Conservation (phyloP, 1,284 basidiomycete genomes). For the Chalciporus sp. region DNA sequence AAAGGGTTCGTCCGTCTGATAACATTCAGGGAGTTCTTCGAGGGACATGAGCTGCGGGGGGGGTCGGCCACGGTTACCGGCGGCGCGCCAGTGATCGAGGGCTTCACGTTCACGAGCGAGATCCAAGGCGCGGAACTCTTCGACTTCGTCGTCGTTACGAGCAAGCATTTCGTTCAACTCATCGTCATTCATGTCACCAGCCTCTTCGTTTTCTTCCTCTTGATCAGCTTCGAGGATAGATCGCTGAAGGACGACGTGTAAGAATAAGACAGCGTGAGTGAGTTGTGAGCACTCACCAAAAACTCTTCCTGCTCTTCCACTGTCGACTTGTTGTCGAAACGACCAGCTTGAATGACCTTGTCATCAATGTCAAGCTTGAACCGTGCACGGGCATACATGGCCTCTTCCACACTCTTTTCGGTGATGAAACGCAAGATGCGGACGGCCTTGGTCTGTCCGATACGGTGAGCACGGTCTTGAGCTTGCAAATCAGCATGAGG, state of each 20-base stretch:
- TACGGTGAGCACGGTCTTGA: conserved; percentile 99
- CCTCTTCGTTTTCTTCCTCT: conserved; percentile 91
- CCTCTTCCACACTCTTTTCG: conserved; percentile 97
- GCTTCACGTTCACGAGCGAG: conserved; percentile 76
- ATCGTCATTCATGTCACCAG: conserved; percentile 95
- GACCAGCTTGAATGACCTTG: conserved; percentile 99
- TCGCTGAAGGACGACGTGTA: conserved; percentile 46
- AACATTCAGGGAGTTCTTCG: conserved; percentile 92
- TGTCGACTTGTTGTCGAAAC: conserved; percentile 98
- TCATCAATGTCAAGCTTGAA: conserved; percentile 99
- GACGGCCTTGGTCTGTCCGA: conserved; percentile 98
- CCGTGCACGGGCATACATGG: conserved; percentile 92
- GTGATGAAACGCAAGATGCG: conserved; percentile 97
- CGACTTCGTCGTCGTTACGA: conserved; percentile 80
- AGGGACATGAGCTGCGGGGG: conserved; percentile 84
- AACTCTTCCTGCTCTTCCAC: conserved; percentile 97
- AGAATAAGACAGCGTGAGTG: not conserved
- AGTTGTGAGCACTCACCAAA: conserved; percentile 57
- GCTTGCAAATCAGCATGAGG: conserved; percentile 98
- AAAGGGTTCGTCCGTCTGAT: conserved; percentile 83
- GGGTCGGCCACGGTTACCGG: conserved; percentile 79
- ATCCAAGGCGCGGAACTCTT: conserved; percentile 87
- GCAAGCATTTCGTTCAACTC: conserved; percentile 95
- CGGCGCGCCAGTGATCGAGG: conserved; percentile 70
- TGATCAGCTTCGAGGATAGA: conserved; percentile 88